Evolutionary conservation across 805 yeast species (phyloP), one percentile per base, ranked within the genome.

Genomic region (Metschnikowia rubicola): DNA sequence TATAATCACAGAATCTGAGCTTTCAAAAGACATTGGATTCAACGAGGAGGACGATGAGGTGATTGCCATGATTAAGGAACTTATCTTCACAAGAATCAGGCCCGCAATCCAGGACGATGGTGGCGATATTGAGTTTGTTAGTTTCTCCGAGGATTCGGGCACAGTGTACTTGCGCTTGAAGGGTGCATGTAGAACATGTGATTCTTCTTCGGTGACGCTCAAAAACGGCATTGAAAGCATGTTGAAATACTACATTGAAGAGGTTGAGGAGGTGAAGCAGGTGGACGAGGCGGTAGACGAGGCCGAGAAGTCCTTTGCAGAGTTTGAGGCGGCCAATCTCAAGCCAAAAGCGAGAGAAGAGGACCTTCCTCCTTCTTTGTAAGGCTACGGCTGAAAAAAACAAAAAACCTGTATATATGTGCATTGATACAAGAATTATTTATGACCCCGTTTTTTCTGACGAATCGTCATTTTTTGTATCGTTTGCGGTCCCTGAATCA

Each of bases 61-160:
- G 15, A 79, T 81, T 6, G 73, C 76, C 26, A 84, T 83, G 78
- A 83, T 83, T 56, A 83, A 83, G 55, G 89, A 83, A 61, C 66
- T 83, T 53, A 80, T 83, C 33, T 81, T 81, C 61, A 83, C 89
- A 1, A 73, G 86, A 59, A 83, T 83, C 41, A 75, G 86, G 61
- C 89, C 89, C 1, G 88, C 88, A 0, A 74, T 83, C 51, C 87
- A 82, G 60, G 89, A 83, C 50, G 89, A 83, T 58, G 89, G 89
- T 39, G 89, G 89, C 4, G 89, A 83, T 58, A 77, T 83, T 38
- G 87, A 82, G 56, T 83, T 82, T 64, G 80, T 84, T 31, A 69
- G 71, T 1, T 83, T 83, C 58, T 55, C 53, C 15, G 82, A 80
- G 51, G 75, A 74, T 8, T 60, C 70, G 3, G 89, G 89, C 8